Percentiles rank a stretch among this genome's conserved stretches.
These are phyloP conservation scores for Aspergillus fructus DNA, from an alignment of 2,329 filamentous ascomycete genomes.

Conservation along the genomic window DNA sequence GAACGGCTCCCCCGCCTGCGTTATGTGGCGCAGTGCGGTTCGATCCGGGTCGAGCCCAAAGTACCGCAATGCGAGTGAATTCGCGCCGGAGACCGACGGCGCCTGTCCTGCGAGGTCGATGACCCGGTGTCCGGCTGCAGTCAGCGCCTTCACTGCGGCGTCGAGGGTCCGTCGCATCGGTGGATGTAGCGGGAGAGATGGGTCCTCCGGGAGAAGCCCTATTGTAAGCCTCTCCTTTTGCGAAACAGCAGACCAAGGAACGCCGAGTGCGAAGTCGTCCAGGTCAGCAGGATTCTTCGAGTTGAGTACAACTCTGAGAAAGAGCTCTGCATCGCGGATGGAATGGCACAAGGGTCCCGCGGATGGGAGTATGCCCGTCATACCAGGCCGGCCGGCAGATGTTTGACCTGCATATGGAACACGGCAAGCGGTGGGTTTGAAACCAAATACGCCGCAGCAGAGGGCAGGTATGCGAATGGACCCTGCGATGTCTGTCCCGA, in stretches of 20 bases:
- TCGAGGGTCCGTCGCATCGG: background rate
- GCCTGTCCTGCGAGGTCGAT: background rate
- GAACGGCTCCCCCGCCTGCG: background rate
- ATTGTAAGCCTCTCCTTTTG: background rate
- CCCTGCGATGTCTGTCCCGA: slow-evolving; percentile 59
- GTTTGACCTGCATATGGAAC: background rate
- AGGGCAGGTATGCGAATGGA: slow-evolving; percentile 47
- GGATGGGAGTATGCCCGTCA: background rate
- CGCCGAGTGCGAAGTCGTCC: background rate
- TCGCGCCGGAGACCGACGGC: background rate
- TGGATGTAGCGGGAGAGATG: background rate
- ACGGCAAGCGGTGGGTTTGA: slow-evolving; percentile 39
- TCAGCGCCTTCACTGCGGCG: background rate
- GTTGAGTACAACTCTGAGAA: background rate
- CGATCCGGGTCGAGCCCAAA: background rate
- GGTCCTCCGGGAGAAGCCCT: background rate
- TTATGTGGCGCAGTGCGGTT: background rate
- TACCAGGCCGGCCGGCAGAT: background rate
- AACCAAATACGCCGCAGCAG: slow-evolving; percentile 49
- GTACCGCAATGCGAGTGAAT: background rate
- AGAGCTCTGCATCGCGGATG: background rate
- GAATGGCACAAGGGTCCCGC: background rate
- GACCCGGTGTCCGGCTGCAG: background rate
- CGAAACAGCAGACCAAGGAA: background rate
- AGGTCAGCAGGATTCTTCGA: background rate